Evolutionary conservation across 352 stramenopile species (phyloP).

Genomic region (Globisporangium rhizosaccharum): DNA sequence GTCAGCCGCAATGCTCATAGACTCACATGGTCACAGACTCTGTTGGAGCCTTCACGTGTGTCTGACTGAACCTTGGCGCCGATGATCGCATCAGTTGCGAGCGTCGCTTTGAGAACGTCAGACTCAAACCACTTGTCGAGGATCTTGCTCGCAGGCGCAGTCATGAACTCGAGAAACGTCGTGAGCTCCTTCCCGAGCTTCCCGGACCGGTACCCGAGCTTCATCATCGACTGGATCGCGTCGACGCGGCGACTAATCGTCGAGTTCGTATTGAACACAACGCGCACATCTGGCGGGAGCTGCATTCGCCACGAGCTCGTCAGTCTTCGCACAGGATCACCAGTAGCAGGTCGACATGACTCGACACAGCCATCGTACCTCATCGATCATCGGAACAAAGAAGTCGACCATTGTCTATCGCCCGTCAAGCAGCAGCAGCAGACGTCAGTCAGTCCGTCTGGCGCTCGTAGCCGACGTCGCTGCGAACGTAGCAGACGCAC

Average conservation of each 20-base stretch:
- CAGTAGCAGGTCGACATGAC: background rate
- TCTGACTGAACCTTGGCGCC: slow-evolving; percentile 57
- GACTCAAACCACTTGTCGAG: slow-evolving; percentile 90
- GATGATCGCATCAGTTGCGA: slow-evolving; percentile 91
- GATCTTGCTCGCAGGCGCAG: slow-evolving; percentile 78
- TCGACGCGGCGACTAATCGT: slow-evolving; percentile 54
- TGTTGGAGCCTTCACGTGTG: too few relatives aligned
- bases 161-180: slow-evolving; percentile 88
- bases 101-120: slow-evolving; percentile 85
- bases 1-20: background rate
- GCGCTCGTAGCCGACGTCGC: background rate
- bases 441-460: background rate
- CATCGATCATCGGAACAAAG: slow-evolving; percentile 77
- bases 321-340: background rate
- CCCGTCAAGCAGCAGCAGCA: background rate
- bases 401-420: slow-evolving; percentile 72
- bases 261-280: slow-evolving; percentile 49
- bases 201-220: slow-evolving; percentile 51
- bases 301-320: slow-evolving; percentile 13
- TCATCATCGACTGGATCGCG: slow-evolving; percentile 57
- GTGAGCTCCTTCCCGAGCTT: slow-evolving; percentile 72
- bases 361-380: slow-evolving; percentile 23
- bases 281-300: slow-evolving; percentile 65
- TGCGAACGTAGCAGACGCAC: slow-evolving; percentile 15
- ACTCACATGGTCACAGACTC: background rate